Evolutionary conservation across 208 protist species (phyloP), one percentile per base, ranked within the genome.

Genomic region (Trypanosoma melophagium): DNA sequence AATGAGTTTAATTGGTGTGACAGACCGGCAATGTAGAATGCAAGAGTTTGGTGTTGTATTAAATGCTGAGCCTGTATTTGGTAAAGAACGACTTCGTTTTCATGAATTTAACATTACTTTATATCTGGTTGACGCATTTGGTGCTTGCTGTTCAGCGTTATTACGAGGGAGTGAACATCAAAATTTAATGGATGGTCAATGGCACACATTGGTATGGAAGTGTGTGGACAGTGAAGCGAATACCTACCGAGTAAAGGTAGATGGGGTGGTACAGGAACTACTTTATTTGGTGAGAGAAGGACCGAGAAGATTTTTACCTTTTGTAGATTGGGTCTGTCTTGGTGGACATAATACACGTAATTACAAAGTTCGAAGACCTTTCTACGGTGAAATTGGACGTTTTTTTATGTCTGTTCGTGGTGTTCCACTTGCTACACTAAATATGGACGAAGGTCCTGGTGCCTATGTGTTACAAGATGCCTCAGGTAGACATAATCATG

Each of bases 131-230:
- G 90, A 96, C 56, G 83, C 83, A 10, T 90, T 91, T 66, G 90
- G 90, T 28, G 76, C 77, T 7, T 91, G 84, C 66, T 93, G 86
- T 58, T 93, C 90, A 10, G 87, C 87, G 13, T 69, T 96, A 35
- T 77, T 96, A 38, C 83, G 87, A 13, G 90, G 90, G 14, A 92
- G 69, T 24, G 90, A 96, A 57, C 79, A 85, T 47, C 80, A 92
- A 54, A 90, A 86, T 60, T 64, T 93, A 21, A 83, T 94, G 83
- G 90, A 96, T 59, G 90, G 87, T 5, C 74, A 86, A 73, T 96
- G 90, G 88, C 90, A 96, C 71, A 96, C 87, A 40, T 66, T 96
- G 12, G 81, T 93, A 49, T 96, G 90, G 88, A 76, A 81, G 25
- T 93, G 86, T 66, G 75, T 94, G 41, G 90, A 96, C 68, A 91